Base-by-base conservation (phyloP, 345 rosid species). In the Kernera saxatilis region DNA sequence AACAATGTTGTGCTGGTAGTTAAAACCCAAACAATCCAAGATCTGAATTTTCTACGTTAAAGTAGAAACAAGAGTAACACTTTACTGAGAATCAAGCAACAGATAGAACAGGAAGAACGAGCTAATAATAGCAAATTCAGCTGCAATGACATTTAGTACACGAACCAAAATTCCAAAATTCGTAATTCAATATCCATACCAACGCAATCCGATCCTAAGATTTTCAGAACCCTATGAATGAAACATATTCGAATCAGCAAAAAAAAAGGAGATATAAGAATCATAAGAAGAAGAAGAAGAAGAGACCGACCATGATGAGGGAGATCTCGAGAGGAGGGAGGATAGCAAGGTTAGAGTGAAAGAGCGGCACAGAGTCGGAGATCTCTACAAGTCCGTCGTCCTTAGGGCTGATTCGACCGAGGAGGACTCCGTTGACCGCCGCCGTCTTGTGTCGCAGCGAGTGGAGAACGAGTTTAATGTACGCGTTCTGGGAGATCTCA, bases 281-380 rank as follows among this genome's bases (percentile, higher is more conserved):
- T 0, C 11, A 21, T 4, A 7, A 30, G 14, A 25, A 25, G 37
- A 15, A 51, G 5, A 2, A 40, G 33, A 35, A 8, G 40, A 25
- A 57, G 41, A 23, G 6, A 40, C 40, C 1, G 67, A 93, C 99
- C 91, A 91, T 78, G 84, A 89, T 82, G 67, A 94, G 93, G 11
- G 99, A 82, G 88, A 91, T 89, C 92, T 94, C 98, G 58, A 94
- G 88, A 44, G 93, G 88, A 69, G 99, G 96, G 22, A 91, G 94
- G 54, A 92, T 85, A 27, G 92, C 90, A 18, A 91, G 87, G 79
- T 85, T 89, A 46, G 88, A 81, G 84, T 94, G 99, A 80, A 91
- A 91, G 61, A 94, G 91, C 39, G 98, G 97, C 32, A 91, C 95
- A 8, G 98, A 87, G 21, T 94, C 99, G 6, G 78, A 23, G 82